These are phyloP conservation scores for Phaeophleospora eucalypticola DNA, from an alignment of 2,329 filamentous ascomycete genomes.

Conservation along the genomic window DNA sequence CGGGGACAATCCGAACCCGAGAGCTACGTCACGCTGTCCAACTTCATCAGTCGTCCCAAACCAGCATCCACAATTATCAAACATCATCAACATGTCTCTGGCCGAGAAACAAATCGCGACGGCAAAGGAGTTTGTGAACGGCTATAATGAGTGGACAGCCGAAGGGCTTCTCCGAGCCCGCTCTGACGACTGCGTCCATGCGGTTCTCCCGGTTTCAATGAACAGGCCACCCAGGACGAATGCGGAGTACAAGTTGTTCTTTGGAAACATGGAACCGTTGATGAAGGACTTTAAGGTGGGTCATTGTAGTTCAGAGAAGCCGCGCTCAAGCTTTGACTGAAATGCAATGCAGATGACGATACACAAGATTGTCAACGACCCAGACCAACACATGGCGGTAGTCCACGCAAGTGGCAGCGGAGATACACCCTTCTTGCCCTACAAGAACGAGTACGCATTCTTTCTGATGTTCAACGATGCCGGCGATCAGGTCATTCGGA, in stretches of 20 bases:
- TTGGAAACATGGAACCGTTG: conserved; percentile 1
- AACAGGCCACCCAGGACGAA: conserved; percentile 7
- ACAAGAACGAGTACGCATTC: conserved; percentile 12
- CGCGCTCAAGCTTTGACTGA: too few relatives aligned
- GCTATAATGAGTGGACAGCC: conserved; percentile 7
- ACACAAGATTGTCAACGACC: conserved; percentile 7
- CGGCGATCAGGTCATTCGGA: conserved; percentile 7
- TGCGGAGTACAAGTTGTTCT: conserved; percentile 10
- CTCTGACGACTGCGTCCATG: conserved; percentile 9
- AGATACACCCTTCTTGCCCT: conserved; percentile 7
- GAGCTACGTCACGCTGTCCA: too few relatives aligned
- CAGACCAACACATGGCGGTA: conserved; percentile 6
- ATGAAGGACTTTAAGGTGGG: conserved; percentile 5
- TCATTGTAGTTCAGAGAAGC: too few relatives aligned
- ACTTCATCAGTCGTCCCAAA: too few relatives aligned
- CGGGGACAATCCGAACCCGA: too few relatives aligned
- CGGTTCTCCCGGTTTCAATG: conserved; percentile 5
- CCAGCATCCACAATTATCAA: too few relatives aligned
- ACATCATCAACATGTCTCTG: conserved; percentile 1
- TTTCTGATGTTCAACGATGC: conserved; percentile 11
- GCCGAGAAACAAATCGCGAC: conserved; percentile 3
- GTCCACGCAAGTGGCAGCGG: conserved; percentile 3
- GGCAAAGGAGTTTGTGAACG: neutral
- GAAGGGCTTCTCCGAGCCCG: conserved; percentile 8
- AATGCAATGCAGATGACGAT: conserved; percentile 1